These are phyloP conservation scores for Hyparrhenia diplandra DNA, from an alignment of 176 grass and related monocot genomes.

Conservation along the genomic window DNA sequence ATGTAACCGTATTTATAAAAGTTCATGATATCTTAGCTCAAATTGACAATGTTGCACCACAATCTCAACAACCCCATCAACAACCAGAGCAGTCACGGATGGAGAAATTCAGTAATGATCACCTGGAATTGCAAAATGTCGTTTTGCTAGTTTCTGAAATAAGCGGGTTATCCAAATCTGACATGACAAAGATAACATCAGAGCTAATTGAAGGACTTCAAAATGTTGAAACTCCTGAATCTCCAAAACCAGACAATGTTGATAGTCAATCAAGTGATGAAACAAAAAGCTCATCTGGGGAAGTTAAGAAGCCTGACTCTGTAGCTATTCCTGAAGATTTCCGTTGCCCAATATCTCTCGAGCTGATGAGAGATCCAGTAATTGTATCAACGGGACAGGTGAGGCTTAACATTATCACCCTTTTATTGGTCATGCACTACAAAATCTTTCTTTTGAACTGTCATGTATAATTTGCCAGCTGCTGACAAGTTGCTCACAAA, in stretches of 20 bases:
- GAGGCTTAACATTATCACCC: slow-evolving; percentile 3
- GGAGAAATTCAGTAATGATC: slow-evolving; percentile 29
- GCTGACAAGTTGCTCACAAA: slow-evolving; percentile 25
- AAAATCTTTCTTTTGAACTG: not conserved
- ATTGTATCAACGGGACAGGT: slow-evolving; percentile 99
- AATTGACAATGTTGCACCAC: slow-evolving; percentile 28
- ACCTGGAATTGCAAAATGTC: slow-evolving; percentile 48
- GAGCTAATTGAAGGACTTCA: slow-evolving; percentile 49
- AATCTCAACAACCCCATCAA: slow-evolving; percentile 23
- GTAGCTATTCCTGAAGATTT: slow-evolving; percentile 82
- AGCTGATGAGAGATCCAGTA: slow-evolving; percentile 89
- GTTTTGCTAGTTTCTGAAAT: slow-evolving; percentile 62
- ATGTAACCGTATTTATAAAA: slow-evolving; percentile 66
- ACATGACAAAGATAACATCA: slow-evolving; percentile 44
- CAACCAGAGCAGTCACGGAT: slow-evolving; percentile 33
- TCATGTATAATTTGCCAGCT: slow-evolving; percentile 23
- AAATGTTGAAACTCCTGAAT: slow-evolving; percentile 25
- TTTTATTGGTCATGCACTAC: not conserved
- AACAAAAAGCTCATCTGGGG: slow-evolving; percentile 22
- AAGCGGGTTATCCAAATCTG: slow-evolving; percentile 44
- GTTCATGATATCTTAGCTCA: slow-evolving; percentile 59
- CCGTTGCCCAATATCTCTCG: slow-evolving; percentile 87
- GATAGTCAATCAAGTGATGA: slow-evolving; percentile 28
- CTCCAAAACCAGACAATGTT: slow-evolving; percentile 14
- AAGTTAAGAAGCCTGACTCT: slow-evolving; percentile 56